Evolutionary conservation across 2,329 filamentous ascomycete genomes (phyloP).

Genomic region (Trichoderma harzianum): DNA sequence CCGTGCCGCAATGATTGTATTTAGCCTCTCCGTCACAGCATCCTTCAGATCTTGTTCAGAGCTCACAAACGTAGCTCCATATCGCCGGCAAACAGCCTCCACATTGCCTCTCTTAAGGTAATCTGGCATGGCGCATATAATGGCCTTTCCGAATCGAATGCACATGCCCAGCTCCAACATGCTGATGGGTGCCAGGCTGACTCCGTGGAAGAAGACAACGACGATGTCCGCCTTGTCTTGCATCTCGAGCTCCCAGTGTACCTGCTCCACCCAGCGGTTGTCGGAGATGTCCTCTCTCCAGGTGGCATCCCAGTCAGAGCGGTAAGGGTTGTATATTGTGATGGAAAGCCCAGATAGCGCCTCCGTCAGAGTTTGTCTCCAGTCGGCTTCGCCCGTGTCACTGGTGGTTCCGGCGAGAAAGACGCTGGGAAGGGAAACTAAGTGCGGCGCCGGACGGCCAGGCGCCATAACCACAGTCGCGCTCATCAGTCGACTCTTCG

Average conservation of each 20-base stretch:
- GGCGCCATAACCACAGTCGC: slow-evolving; percentile 31
- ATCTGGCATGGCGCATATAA: slow-evolving; percentile 51
- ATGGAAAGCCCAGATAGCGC: slow-evolving; percentile 44
- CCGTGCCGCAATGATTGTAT: neutral
- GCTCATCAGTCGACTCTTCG: neutral
- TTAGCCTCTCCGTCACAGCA: slow-evolving; percentile 30
- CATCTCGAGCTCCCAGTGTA: slow-evolving; percentile 59
- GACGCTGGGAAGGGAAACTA: slow-evolving; percentile 34
- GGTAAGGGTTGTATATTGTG: slow-evolving; percentile 56
- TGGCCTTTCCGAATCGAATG: slow-evolving; percentile 40
- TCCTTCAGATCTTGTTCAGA: slow-evolving; percentile 40
- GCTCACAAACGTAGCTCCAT: slow-evolving; percentile 43
- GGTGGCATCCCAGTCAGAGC: slow-evolving; percentile 52
- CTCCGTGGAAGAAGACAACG: slow-evolving; percentile 54
- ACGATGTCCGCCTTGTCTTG: slow-evolving; percentile 52
- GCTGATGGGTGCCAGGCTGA: slow-evolving; percentile 53
- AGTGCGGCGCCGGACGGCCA: slow-evolving; percentile 12
- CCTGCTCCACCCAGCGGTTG: slow-evolving; percentile 49
- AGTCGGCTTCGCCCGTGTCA: slow-evolving; percentile 40
- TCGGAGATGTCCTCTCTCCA: slow-evolving; percentile 50
- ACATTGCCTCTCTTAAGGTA: slow-evolving; percentile 62
- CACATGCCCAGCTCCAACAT: slow-evolving; percentile 59
- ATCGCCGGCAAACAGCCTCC: slow-evolving; percentile 51
- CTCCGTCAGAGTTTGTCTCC: slow-evolving; percentile 46
- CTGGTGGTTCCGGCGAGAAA: slow-evolving; percentile 60